Evolutionary conservation across 768 basidiomycete genomes (phyloP).

Genomic region (Lyophyllum semitale): DNA sequence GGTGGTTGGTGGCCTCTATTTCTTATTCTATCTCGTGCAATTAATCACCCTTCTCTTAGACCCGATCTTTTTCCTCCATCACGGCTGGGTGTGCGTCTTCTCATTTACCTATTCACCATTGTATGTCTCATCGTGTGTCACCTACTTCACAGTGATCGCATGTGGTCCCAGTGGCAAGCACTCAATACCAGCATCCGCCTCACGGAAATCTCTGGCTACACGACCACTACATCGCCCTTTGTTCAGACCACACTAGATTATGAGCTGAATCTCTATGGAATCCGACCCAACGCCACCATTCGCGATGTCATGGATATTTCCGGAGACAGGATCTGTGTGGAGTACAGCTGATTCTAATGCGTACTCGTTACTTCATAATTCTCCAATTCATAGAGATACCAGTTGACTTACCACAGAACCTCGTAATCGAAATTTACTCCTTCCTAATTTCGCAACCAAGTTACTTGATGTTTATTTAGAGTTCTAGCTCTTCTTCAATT

Average conservation of each 20-base stretch:
- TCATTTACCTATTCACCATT: neutral
- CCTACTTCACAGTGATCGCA: neutral
- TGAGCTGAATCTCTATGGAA: neutral
- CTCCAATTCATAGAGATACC: no score
- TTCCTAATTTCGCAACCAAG: no score
- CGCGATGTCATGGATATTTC: neutral
- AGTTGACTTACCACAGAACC: no score
- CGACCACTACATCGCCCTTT: neutral
- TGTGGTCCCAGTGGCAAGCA: conserved; percentile 7
- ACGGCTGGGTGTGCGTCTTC: conserved; percentile 2
- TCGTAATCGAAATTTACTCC: no score
- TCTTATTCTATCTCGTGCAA: neutral
- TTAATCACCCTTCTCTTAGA: neutral
- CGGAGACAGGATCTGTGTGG: neutral
- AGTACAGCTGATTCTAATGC: neutral
- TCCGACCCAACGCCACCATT: neutral
- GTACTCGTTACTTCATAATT: neutral
- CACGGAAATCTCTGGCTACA: neutral
- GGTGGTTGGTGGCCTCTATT: neutral
- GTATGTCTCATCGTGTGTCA: neutral
- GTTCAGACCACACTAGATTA: neutral
- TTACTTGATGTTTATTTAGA: no score
- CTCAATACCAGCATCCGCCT: neutral
- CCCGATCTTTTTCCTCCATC: conserved; percentile 5
- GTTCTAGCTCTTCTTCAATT: no score